Conservation (phyloP, 352 stramenopile genomes). For the Phytophthora foliorum region DNA sequence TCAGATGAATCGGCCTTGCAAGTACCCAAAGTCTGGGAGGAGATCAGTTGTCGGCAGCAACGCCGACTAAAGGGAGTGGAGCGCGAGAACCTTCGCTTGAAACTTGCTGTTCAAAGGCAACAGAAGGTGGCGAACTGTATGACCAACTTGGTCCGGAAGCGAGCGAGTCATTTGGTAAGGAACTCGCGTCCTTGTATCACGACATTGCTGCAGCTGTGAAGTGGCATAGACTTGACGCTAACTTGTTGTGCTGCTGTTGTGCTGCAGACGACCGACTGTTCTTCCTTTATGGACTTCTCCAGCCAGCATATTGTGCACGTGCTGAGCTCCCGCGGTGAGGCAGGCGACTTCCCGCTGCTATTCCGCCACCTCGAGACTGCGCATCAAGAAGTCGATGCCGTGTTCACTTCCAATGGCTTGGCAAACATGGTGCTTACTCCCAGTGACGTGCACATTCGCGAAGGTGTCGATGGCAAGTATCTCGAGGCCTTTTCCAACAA, state of each 20-base stretch:
- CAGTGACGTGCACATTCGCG: constrained; percentile 43
- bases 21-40: constrained; percentile 40
- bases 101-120: constrained; percentile 50
- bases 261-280: constrained; percentile 35
- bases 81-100: constrained; percentile 55
- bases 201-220: background rate
- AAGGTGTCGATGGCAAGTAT: constrained; percentile 48
- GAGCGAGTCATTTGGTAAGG: constrained; percentile 35
- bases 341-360: constrained; percentile 39
- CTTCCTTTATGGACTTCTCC: constrained; percentile 34
- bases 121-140: constrained; percentile 32
- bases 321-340: constrained; percentile 31
- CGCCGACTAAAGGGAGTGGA: constrained; percentile 43
- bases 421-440: constrained; percentile 43
- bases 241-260: constrained; percentile 11
- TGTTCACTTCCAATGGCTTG: constrained; percentile 46
- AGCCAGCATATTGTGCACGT: constrained; percentile 28
- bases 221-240: constrained; percentile 1
- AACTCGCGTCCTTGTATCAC: background rate
- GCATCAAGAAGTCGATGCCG: constrained; percentile 38
- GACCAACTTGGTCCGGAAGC: constrained; percentile 34
- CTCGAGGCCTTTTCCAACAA: constrained; percentile 56
- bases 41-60: constrained; percentile 44
- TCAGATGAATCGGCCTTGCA: constrained; percentile 12
- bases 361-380: constrained; percentile 42